Percentiles rank a stretch among this genome's conserved stretches.
Conservation (phyloP, 2,329 filamentous ascomycete genomes). For the Penicillium sp. region DNA sequence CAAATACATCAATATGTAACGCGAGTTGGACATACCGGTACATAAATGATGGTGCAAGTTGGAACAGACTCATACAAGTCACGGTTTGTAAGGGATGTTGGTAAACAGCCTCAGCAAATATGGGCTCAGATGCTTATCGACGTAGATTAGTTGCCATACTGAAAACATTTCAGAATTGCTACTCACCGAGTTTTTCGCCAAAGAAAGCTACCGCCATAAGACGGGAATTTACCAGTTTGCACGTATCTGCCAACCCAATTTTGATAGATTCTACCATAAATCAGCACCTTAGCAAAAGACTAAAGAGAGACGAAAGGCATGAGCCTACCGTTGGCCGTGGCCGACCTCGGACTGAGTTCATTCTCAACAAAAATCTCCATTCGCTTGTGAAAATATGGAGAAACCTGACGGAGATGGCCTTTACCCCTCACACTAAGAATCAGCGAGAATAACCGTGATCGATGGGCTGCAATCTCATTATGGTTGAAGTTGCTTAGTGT, state of each 20-base stretch:
- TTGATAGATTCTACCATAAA: neutral
- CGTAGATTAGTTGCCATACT: neutral
- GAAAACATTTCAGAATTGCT: neutral
- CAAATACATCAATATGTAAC: neutral
- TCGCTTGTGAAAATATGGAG: neutral
- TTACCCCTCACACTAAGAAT: neutral
- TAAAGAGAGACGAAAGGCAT: neutral
- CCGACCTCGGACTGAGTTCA: neutral
- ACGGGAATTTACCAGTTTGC: neutral
- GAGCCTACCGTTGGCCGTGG: neutral
- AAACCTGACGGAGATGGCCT: neutral
- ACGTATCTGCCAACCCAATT: neutral
- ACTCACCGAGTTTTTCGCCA: neutral
- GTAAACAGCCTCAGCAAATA: neutral
- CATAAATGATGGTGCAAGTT: neutral
- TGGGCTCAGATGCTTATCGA: neutral
- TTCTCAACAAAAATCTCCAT: neutral
- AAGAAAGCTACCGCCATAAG: neutral
- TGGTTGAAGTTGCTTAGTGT: neutral
- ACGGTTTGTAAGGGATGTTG: neutral
- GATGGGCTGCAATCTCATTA: neutral
- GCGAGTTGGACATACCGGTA: neutral
- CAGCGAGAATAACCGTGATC: neutral
- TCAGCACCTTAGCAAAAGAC: neutral
- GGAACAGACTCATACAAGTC: neutral